A percentile compares a stretch with the other conserved stretches of the same genome.
These are phyloP conservation scores for Oryza rufipogon DNA, from an alignment of 176 grass and related monocot species.

Conservation along the genomic window DNA sequence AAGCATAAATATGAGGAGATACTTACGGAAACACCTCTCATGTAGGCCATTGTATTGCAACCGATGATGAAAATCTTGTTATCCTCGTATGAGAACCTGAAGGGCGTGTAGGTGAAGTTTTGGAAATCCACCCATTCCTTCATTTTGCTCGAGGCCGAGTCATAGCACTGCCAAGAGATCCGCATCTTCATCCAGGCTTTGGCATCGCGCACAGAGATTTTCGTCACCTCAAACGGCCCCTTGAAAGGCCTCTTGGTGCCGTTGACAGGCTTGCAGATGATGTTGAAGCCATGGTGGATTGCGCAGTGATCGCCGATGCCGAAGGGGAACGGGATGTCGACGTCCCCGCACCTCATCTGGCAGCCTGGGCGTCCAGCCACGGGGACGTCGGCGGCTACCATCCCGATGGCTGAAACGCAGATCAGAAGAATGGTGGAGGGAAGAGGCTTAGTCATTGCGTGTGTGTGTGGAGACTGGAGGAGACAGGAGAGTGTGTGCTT, in stretches of 20 bases:
- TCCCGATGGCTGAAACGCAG: not conserved
- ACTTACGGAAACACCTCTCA: not conserved
- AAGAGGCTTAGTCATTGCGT: not conserved
- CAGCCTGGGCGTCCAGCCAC: not conserved
- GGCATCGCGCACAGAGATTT: not conserved
- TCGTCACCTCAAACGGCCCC: not conserved
- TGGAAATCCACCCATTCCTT: accelerated
- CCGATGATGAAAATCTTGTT: conserved; percentile 20
- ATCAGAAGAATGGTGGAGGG: not conserved
- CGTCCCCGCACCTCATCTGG: not conserved
- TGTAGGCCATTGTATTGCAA: conserved; percentile 4
- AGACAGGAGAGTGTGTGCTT: no score
- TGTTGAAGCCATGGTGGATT: accelerated
- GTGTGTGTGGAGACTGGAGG: no score
- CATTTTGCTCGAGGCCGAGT: accelerated
- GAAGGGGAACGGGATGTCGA: conserved; percentile 19
- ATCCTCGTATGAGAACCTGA: not conserved
- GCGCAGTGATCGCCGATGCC: not conserved
- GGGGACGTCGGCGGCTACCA: not conserved
- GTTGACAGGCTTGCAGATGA: not conserved
- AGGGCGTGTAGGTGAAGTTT: not conserved
- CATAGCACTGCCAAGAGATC: not conserved
- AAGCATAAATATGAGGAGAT: not conserved
- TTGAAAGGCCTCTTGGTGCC: not conserved
- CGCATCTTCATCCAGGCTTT: not conserved